These are phyloP conservation scores for Skeletonema tropicum DNA, from an alignment of 108 stramenopile genomes.

Conservation along the genomic window DNA sequence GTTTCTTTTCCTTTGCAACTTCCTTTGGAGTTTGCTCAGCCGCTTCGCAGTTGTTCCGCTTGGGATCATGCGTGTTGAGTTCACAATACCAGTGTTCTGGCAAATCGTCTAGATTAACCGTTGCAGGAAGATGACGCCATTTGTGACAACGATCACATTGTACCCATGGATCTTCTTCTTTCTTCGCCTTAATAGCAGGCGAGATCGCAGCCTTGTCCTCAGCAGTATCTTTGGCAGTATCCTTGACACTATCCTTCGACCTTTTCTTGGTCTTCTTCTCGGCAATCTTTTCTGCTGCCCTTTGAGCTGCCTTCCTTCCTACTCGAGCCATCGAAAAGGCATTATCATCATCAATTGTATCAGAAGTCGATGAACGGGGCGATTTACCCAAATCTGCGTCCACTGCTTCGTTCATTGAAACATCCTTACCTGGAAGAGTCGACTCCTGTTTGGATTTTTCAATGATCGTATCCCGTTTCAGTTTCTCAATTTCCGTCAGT, in stretches of 20 bases:
- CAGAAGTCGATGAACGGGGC: neutral
- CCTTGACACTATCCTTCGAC: slow-evolving; percentile 26
- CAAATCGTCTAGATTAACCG: slow-evolving; percentile 60
- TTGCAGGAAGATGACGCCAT: slow-evolving; percentile 83
- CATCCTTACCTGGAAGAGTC: neutral
- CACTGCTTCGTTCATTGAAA: neutral
- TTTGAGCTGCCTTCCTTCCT: slow-evolving; percentile 70
- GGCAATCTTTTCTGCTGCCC: slow-evolving; percentile 68
- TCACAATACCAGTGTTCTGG: slow-evolving; percentile 90
- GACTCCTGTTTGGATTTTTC: neutral
- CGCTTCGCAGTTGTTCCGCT: slow-evolving; percentile 67
- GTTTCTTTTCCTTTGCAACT: slow-evolving; percentile 65
- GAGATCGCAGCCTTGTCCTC: slow-evolving; percentile 20
- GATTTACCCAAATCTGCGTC: neutral
- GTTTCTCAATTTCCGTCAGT: slow-evolving; percentile 1
- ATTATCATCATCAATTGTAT: slow-evolving; percentile 19
- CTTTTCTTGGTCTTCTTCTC: slow-evolving; percentile 64
- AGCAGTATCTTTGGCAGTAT: slow-evolving; percentile 36
- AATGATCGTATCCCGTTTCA: slow-evolving; percentile 7
- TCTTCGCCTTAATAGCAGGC: neutral
- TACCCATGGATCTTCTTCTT: slow-evolving; percentile 79
- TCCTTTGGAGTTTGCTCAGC: slow-evolving; percentile 76
- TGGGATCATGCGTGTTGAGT: slow-evolving; percentile 74
- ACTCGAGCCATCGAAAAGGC: slow-evolving; percentile 41
- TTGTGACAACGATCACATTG: slow-evolving; percentile 88